Evolutionary conservation across 257 asterid species (phyloP), one percentile per base, ranked within the genome.

Genomic region (Gynochthodes officinalis): DNA sequence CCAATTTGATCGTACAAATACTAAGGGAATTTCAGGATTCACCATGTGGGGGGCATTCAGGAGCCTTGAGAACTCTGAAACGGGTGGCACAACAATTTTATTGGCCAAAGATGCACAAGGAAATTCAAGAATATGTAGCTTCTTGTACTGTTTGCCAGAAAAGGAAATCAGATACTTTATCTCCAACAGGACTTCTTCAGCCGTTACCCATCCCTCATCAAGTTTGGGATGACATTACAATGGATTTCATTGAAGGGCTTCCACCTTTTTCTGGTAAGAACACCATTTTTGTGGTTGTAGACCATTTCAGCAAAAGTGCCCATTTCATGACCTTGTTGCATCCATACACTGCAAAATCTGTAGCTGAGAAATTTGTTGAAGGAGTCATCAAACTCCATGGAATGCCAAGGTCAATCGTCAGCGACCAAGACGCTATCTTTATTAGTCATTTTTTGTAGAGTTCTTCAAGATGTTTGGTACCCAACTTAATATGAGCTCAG

Each of bases 21-120:
- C 18, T 75, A 2, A 30, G 16, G 0, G 78, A 75, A n/a, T 55
- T 32, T 15, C 76, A 76, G 16, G 43, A 23, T 16, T 16, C 78
- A 0, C 54, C 42, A 0, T 10, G 25, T 0, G 76, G 55, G 4
- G 76, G 71, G 12, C 71, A 69, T 28, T 28, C 71, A 0, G 71
- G 76, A 5, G 32, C 15, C 4, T 16, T 33, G 1, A 37, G 58
- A 5, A 74, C 73, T 1, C 67, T 10, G 5, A 30, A 19, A 4
- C 6, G 67, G 7, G 10, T 67, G 27, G 46, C 35, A 0, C 3
- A 50, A 0, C 33, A 35, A 5, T 23, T 65, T 23, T 66, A 30
- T 54, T 65, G 73, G 73, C 30, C 32, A 3, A 6, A 12, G 18
- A 67, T 66, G 69, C 37, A 7, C 2, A 28, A 13, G 4, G 27